Percentiles rank a stretch among this genome's conserved stretches.
Conservation (phyloP, 345 rosid genomes). For the Salix suchowensis region DNA sequence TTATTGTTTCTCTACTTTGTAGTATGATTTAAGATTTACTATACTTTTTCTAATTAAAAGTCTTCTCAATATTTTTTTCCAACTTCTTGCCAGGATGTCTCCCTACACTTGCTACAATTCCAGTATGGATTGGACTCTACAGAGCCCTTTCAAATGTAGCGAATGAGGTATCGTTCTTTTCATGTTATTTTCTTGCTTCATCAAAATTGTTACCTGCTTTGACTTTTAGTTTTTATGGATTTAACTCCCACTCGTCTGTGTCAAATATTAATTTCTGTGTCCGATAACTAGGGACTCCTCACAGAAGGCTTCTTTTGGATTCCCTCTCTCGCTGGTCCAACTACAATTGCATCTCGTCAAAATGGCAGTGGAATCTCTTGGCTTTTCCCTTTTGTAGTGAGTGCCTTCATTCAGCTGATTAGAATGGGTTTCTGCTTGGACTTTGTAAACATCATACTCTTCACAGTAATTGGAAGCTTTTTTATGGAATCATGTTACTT, state of each 20-base stretch:
- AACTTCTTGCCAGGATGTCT: slow-evolving; percentile 56
- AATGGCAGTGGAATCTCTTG: slow-evolving; percentile 84
- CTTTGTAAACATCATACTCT: background rate
- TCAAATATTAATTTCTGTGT: background rate
- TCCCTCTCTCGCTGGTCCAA: slow-evolving; percentile 95
- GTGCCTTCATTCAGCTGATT: slow-evolving; percentile 19
- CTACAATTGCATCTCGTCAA: slow-evolving; percentile 79
- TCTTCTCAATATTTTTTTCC: background rate
- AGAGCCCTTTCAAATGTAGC: slow-evolving; percentile 99
- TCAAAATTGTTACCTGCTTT: background rate
- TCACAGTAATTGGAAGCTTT: background rate
- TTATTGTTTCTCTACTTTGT: background rate
- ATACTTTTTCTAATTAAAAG: background rate
- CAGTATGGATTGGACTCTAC: slow-evolving; percentile 95
- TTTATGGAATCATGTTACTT: background rate
- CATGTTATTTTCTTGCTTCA: background rate
- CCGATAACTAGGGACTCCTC: slow-evolving; percentile 69
- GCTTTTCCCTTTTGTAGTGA: slow-evolving; percentile 88
- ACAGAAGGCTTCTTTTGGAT: slow-evolving; percentile 99
- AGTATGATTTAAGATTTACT: background rate
- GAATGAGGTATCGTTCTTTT: slow-evolving; percentile 52
- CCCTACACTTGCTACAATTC: slow-evolving; percentile 95
- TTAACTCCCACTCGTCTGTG: slow-evolving; percentile 5
- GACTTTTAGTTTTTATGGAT: slow-evolving; percentile 2
- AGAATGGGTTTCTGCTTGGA: background rate